These are phyloP conservation scores for Westerdykella sp. DNA, from an alignment of 2,329 filamentous ascomycete species.

Conservation along the genomic window DNA sequence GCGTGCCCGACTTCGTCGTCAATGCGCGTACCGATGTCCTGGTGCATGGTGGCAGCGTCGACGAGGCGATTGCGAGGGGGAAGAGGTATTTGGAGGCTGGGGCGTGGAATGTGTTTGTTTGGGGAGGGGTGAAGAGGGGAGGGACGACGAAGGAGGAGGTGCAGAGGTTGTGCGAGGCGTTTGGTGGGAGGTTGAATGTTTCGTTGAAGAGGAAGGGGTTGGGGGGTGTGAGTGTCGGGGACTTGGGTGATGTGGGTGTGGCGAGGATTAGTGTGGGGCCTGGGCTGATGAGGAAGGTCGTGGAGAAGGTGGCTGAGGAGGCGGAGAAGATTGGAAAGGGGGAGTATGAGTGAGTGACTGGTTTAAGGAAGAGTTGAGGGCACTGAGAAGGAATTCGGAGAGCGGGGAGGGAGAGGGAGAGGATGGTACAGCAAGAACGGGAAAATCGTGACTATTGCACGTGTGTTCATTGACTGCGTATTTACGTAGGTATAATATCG, in stretches of 20 bases:
- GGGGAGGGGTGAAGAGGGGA: slow-evolving; percentile 45
- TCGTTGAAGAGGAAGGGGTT: slow-evolving; percentile 11
- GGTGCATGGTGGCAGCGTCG: slow-evolving; percentile 36
- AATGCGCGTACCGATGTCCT: slow-evolving; percentile 53
- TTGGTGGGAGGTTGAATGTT: slow-evolving; percentile 27
- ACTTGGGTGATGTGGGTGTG: slow-evolving; percentile 27
- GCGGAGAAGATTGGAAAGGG: slow-evolving; percentile 15
- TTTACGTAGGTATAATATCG: no score
- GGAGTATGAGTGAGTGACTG: slow-evolving; percentile 1
- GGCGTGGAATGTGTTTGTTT: slow-evolving; percentile 56
- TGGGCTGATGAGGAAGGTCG: slow-evolving; percentile 18
- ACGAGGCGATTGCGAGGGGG: slow-evolving; percentile 50
- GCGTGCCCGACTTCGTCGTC: slow-evolving; percentile 44
- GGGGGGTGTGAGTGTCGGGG: slow-evolving; percentile 16
- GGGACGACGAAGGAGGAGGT: slow-evolving; percentile 27
- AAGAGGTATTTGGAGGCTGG: slow-evolving; percentile 54
- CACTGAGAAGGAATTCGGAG: no score
- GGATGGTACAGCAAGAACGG: no score
- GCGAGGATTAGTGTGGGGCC: slow-evolving; percentile 30
- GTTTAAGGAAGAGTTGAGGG: neutral
- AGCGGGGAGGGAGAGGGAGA: no score
- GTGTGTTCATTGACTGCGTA: no score
- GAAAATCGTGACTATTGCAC: no score
- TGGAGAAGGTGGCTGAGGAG: slow-evolving; percentile 19
- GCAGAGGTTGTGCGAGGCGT: slow-evolving; percentile 11